A percentile compares a stretch with the other conserved stretches of the same genome.
Evolutionary conservation across 1,284 basidiomycete species (phyloP).

Genomic region (Marasmius oreades): DNA sequence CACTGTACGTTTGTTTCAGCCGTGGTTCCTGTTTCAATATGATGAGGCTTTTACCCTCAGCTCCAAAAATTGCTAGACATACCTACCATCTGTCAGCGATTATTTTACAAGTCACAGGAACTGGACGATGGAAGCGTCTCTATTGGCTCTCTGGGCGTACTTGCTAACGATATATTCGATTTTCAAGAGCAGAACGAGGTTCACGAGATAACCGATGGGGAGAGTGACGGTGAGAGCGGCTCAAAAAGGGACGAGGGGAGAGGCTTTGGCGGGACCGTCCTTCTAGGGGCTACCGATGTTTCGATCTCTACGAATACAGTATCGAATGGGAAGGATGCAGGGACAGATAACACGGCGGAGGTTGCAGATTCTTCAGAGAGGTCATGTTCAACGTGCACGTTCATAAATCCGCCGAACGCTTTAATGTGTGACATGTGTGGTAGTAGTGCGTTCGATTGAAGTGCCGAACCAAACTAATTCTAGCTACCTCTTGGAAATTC

Average conservation of each 20-base stretch:
- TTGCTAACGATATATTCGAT: constrained; percentile 64
- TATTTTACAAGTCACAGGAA: constrained; percentile 62
- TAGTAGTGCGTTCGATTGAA: constrained; percentile 24
- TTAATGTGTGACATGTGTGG: constrained; percentile 40
- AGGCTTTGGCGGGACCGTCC: constrained; percentile 72
- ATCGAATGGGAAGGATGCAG: neutral
- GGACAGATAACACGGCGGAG: neutral
- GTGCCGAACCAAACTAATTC: neutral
- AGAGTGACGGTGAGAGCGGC: constrained; percentile 36
- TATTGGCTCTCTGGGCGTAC: constrained; percentile 55
- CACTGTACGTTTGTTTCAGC: constrained; percentile 41
- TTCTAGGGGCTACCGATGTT: constrained; percentile 38
- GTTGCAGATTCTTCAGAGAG: constrained; percentile 23
- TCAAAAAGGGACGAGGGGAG: constrained; percentile 55
- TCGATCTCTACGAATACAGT: constrained; percentile 22
- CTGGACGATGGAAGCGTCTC: constrained; percentile 61
- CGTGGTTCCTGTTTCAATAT: too few relatives aligned
- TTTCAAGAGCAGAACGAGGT: constrained; percentile 60
- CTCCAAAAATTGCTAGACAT: constrained; percentile 58
- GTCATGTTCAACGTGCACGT: constrained; percentile 42
- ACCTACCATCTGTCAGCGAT: constrained; percentile 69
- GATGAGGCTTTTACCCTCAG: too few relatives aligned
- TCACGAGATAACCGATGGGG: constrained; percentile 51
- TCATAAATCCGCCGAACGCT: constrained; percentile 32
- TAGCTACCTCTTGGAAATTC: too few relatives aligned